Evolutionary conservation across 768 basidiomycete species (phyloP).

Genomic region (Amanita inopinata): DNA sequence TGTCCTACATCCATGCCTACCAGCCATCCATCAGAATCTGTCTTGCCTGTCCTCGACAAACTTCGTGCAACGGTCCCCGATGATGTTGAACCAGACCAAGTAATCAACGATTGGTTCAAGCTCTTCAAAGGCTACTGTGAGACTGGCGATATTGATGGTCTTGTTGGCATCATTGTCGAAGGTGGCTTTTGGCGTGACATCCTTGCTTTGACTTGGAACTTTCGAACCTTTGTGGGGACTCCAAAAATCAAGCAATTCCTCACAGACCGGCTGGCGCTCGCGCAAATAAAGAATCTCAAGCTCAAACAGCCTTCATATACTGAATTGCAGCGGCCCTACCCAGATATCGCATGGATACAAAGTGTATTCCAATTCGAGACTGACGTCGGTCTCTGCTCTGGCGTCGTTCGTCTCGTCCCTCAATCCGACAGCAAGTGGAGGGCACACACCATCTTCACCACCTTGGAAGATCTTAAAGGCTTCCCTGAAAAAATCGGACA

Average conservation of each 20-base stretch:
- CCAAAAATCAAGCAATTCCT: slow-evolving; percentile 33
- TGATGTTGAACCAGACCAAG: neutral
- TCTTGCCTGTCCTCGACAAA: slow-evolving; percentile 9
- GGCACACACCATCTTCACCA: slow-evolving; percentile 50
- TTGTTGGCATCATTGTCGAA: slow-evolving; percentile 10
- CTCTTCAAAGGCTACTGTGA: neutral
- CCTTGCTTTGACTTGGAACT: slow-evolving; percentile 55
- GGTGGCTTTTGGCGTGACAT: slow-evolving; percentile 47
- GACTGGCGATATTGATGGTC: neutral
- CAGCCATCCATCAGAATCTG: slow-evolving; percentile 6
- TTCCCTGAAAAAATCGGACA: slow-evolving; percentile 41
- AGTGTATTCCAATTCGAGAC: slow-evolving; percentile 49
- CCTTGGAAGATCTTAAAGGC: slow-evolving; percentile 44
- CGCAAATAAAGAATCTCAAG: slow-evolving; percentile 18
- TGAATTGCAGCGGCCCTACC: slow-evolving; percentile 30
- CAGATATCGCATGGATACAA: slow-evolving; percentile 50
- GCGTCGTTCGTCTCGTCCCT: slow-evolving; percentile 47
- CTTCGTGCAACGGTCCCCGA: neutral
- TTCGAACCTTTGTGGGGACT: slow-evolving; percentile 44
- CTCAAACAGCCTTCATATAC: slow-evolving; percentile 10
- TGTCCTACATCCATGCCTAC: neutral
- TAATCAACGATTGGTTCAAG: neutral
- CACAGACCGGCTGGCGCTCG: slow-evolving; percentile 29
- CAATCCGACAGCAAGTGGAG: slow-evolving; percentile 38
- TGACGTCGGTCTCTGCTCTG: slow-evolving; percentile 37